phyloP scores from a whole-genome alignment of 1,284 basidiomycete genomes.

The Trametes hirsuta region DNA sequence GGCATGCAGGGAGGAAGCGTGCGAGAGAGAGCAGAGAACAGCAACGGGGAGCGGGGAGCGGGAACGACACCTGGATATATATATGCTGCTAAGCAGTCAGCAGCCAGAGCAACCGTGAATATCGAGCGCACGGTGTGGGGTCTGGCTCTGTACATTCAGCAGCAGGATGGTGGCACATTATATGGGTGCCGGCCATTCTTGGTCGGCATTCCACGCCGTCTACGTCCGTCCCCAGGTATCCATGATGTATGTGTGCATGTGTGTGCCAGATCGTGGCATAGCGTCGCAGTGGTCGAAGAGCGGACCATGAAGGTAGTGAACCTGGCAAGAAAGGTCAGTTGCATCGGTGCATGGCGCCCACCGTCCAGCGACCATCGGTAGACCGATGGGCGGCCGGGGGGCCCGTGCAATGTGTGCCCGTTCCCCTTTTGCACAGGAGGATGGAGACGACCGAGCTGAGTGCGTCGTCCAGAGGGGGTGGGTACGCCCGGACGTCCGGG shows the following conservation, averaged over 20 bases:
- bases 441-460: constrained; percentile 9
- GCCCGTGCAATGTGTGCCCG: background rate
- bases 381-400: background rate
- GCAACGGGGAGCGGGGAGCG: background rate
- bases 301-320: too few species aligned
- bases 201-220: too few species aligned
- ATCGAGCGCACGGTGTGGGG: too few species aligned
- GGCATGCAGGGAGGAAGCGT: background rate
- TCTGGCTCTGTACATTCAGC: too few species aligned
- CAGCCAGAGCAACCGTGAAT: background rate
- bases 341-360: background rate
- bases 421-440: background rate
- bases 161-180: too few species aligned
- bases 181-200: too few species aligned
- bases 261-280: too few species aligned
- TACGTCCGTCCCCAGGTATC: too few species aligned
- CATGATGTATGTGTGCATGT: too few species aligned
- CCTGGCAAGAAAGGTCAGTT: too few species aligned
- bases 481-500: background rate
- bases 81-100: background rate
- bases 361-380: background rate
- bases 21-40: background rate
- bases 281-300: too few species aligned
- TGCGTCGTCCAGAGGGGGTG: background rate
- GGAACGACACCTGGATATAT: background rate